Evolutionary conservation across 495 filamentous ascomycete species (phyloP).

Genomic region (Penicillium nucicola): DNA sequence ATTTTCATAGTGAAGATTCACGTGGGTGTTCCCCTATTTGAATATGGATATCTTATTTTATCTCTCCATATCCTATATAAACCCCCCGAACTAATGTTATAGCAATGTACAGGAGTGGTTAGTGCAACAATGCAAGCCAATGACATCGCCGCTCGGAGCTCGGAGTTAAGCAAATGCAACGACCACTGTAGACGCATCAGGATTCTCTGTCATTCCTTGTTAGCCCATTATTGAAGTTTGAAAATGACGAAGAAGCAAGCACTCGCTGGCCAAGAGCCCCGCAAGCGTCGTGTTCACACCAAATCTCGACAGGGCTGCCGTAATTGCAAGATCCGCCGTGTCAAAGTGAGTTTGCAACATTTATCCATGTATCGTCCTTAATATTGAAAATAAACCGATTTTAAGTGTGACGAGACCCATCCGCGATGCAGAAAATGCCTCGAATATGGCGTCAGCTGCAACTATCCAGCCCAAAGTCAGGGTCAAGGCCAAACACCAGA

Average conservation of each 20-base stretch:
- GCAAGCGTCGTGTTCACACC: conserved; percentile 21
- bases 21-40: too few relatives aligned
- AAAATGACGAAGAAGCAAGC: background rate
- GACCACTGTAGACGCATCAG: background rate
- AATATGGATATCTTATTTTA: too few relatives aligned
- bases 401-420: conserved; percentile 37
- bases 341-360: conserved; percentile 29
- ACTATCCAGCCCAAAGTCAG: conserved; percentile 16
- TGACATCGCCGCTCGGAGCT: background rate
- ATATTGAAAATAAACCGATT: too few relatives aligned
- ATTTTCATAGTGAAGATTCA: too few relatives aligned
- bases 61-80: too few relatives aligned
- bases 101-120: background rate
- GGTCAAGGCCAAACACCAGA: conserved; percentile 12
- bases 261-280: background rate
- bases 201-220: background rate
- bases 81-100: too few relatives aligned
- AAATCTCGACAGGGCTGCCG: conserved; percentile 38
- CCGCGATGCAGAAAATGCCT: conserved; percentile 35
- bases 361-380: background rate
- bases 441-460: conserved; percentile 35
- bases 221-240: background rate
- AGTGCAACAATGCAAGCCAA: conserved; percentile 1
- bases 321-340: conserved; percentile 41
- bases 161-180: conserved; percentile 8